A percentile compares a stretch with the other conserved stretches of the same genome.
Evolutionary conservation across 75 land plant species (phyloP).

Genomic region (Ceratopteris richardii): DNA sequence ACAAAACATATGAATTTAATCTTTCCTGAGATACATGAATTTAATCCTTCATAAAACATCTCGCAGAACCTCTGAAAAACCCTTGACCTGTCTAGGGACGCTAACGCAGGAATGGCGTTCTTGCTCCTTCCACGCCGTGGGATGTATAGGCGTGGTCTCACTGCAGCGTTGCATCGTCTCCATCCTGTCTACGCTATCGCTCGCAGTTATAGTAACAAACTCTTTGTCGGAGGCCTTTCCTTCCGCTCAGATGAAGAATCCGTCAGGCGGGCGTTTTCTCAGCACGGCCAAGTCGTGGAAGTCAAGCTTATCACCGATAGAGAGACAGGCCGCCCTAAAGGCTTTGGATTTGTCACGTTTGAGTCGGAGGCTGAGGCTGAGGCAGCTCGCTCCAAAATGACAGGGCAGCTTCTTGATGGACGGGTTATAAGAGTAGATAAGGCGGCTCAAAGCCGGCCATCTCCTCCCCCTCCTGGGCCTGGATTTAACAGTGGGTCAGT

Average conservation of each 20-base stretch:
- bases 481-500: background rate
- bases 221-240: slow-evolving; percentile 56
- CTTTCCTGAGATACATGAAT: too few relatives aligned
- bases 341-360: slow-evolving; percentile 63
- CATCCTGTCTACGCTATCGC: too few relatives aligned
- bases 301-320: slow-evolving; percentile 35
- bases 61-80: too few relatives aligned
- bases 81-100: too few relatives aligned
- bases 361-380: slow-evolving; percentile 55
- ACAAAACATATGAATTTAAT: too few relatives aligned
- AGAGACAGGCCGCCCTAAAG: slow-evolving; percentile 42
- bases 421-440: background rate
- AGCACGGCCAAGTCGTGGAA: slow-evolving; percentile 61
- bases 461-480: background rate
- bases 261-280: slow-evolving; percentile 41
- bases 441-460: background rate
- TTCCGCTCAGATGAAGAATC: slow-evolving; percentile 43
- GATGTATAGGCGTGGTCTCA: too few relatives aligned
- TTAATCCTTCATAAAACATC: too few relatives aligned
- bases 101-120: too few relatives aligned
- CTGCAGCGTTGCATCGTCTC: too few relatives aligned
- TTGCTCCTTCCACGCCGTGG: too few relatives aligned
- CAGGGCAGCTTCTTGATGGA: slow-evolving; percentile 15
- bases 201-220: slow-evolving; percentile 33
- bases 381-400: slow-evolving; percentile 39